Conservation (phyloP, 2,329 filamentous ascomycete genomes). For the Fusarium longipes region DNA sequence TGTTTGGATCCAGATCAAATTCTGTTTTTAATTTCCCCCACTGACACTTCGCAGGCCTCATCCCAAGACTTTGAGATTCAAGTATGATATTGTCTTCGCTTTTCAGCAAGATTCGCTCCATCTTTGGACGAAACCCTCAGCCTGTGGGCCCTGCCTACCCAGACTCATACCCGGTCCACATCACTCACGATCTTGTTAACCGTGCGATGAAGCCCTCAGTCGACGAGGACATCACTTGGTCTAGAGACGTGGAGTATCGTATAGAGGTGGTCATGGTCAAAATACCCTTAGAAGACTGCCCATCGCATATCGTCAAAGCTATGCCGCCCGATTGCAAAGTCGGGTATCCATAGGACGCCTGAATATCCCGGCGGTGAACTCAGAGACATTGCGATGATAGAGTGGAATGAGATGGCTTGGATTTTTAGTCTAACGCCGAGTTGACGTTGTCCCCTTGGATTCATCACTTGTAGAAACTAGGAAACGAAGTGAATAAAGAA, state of each 20-base stretch:
- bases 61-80: background rate
- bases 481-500: background rate
- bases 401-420: background rate
- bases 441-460: background rate
- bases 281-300: constrained; percentile 8
- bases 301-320: background rate
- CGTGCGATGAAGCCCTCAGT: background rate
- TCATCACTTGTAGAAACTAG: background rate
- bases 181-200: constrained; percentile 11
- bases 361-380: constrained; percentile 23
- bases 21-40: background rate
- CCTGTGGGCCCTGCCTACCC: constrained; percentile 11
- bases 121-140: background rate
- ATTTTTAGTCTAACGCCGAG: background rate
- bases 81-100: background rate
- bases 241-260: background rate
- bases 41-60: background rate
- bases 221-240: background rate
- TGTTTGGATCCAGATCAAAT: background rate
- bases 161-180: constrained; percentile 6
- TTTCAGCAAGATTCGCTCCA: background rate
- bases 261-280: constrained; percentile 5
- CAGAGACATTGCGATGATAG: background rate
- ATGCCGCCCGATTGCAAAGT: constrained; percentile 3
- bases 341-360: constrained; percentile 8